These are phyloP conservation scores for Cicer judaicum DNA, from an alignment of 306 rosid species.

Conservation along the genomic window DNA sequence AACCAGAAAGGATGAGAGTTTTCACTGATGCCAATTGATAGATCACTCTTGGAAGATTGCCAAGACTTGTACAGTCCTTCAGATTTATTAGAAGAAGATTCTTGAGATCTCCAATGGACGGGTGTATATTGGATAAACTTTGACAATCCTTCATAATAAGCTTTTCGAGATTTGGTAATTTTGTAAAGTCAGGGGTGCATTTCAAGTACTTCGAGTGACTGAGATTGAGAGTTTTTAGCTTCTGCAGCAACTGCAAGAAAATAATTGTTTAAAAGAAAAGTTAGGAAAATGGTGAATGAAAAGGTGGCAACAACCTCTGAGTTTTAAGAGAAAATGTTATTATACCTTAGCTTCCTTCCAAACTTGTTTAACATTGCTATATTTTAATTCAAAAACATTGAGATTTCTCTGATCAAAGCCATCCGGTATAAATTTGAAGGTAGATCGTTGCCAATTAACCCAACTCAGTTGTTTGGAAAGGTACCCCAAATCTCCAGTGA, in stretches of 20 bases:
- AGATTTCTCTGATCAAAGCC: conserved; percentile 21
- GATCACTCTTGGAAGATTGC: conserved; percentile 16
- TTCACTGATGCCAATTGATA: conserved; percentile 45
- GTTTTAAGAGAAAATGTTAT: not conserved
- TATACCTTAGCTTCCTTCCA: conserved; percentile 50
- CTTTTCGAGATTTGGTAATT: conserved; percentile 47
- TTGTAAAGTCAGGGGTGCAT: conserved; percentile 46
- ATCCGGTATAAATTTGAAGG: conserved; percentile 40
- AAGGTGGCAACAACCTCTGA: not conserved
- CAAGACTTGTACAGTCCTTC: conserved; percentile 31
- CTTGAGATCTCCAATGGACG: conserved; percentile 40
- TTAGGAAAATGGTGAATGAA: not conserved
- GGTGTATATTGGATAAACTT: conserved; percentile 38
- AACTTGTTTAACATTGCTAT: conserved; percentile 42
- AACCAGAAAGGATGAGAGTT: conserved; percentile 54
- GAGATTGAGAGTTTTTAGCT: conserved; percentile 49
- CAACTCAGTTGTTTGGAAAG: conserved; percentile 49
- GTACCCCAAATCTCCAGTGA: conserved; percentile 40
- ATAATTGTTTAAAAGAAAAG: not conserved
- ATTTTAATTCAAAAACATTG: conserved; percentile 45
- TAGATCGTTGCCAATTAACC: conserved; percentile 52
- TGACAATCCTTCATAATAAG: conserved; percentile 40
- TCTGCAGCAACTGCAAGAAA: conserved; percentile 13
- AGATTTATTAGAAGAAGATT: conserved; percentile 6
- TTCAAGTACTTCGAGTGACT: conserved; percentile 32